A percentile compares a stretch with the other conserved stretches of the same genome.
Evolutionary conservation across 306 rosid genomes (phyloP).

Genomic region (Neltuma alba): DNA sequence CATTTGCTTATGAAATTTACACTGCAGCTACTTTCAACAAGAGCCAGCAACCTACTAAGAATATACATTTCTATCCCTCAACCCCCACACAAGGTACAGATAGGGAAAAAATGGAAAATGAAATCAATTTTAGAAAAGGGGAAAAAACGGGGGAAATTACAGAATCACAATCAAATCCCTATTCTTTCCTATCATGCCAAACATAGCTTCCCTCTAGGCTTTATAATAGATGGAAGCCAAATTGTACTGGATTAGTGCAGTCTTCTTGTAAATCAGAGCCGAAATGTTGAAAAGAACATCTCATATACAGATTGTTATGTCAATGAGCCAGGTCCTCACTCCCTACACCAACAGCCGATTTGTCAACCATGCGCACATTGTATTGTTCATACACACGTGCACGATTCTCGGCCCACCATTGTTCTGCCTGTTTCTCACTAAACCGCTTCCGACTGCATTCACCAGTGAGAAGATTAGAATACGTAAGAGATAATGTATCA

Average conservation of each 20-base stretch:
- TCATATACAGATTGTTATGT: conserved; percentile 70
- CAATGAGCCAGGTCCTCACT: conserved; percentile 86
- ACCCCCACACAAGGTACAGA: conserved; percentile 79
- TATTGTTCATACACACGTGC: conserved; percentile 85
- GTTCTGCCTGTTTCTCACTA: conserved; percentile 95
- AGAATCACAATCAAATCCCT: conserved; percentile 75
- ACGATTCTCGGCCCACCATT: conserved; percentile 98
- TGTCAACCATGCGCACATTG: conserved; percentile 80
- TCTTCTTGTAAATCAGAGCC: conserved; percentile 59
- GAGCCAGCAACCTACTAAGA: conserved; percentile 70
- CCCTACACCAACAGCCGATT: conserved; percentile 84
- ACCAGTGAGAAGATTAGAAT: conserved; percentile 28
- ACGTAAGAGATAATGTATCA: not conserved
- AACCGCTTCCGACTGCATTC: conserved; percentile 92
- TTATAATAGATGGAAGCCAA: conserved; percentile 64
- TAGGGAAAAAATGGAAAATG: conserved; percentile 71
- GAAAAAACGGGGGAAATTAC: conserved; percentile 31
- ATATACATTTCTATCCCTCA: conserved; percentile 93
- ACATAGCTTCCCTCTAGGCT: conserved; percentile 50
- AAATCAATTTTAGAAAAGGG: conserved; percentile 43
- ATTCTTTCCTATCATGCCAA: conserved; percentile 66
- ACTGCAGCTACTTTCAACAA: conserved; percentile 67
- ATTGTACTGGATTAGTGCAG: conserved; percentile 52
- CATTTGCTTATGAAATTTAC: conserved; percentile 74
- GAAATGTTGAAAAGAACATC: conserved; percentile 50